A percentile compares a stretch with the other conserved stretches of the same genome.
phyloP scores from a whole-genome alignment of 371 early-diverging fungal species.

The Massospora cicadina region DNA sequence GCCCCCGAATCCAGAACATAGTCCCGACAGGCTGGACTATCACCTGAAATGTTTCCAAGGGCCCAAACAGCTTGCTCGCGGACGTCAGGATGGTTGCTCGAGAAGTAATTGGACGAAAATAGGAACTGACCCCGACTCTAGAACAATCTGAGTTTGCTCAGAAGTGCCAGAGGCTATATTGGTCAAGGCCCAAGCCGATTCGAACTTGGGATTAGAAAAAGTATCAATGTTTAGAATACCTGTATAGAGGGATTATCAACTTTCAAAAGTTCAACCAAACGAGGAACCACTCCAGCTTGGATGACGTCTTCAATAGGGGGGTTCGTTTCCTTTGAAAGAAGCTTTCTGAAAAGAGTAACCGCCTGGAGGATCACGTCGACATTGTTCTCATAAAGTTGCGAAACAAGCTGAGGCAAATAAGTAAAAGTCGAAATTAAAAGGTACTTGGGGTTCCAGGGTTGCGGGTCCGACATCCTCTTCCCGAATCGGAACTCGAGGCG shows the following conservation, averaged over 20 bases:
- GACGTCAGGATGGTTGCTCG: conserved; percentile 73
- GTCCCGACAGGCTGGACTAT: conserved; percentile 89
- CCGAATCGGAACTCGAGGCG: conserved; percentile 62
- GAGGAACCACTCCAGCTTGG: conserved; percentile 79
- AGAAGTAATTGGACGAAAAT: conserved; percentile 80
- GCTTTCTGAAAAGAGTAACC: conserved; percentile 84
- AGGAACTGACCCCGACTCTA: conserved; percentile 86
- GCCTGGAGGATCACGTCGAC: conserved; percentile 64
- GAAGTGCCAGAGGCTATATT: conserved; percentile 99
- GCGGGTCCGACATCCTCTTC: conserved; percentile 18
- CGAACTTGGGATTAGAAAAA: conserved; percentile 48
- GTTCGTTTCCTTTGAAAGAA: conserved; percentile 92
- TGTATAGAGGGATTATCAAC: conserved; percentile 65
- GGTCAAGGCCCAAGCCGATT: conserved; percentile 99
- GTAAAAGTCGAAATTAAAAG: conserved; percentile 3
- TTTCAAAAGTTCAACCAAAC: conserved; percentile 87
- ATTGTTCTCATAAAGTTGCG: conserved; percentile 3
- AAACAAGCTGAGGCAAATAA: background rate
- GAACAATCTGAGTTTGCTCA: conserved; percentile 88
- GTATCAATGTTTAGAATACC: conserved; percentile 27
- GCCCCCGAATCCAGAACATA: conserved; percentile 76
- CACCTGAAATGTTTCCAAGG: conserved; percentile 99
- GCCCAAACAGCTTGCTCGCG: conserved; percentile 99
- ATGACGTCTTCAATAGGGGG: conserved; percentile 99
- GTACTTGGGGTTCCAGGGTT: conserved; percentile 28